Evolutionary conservation across 345 rosid species (phyloP), one percentile per base, ranked within the genome.

Genomic region (Lenwebbia sp.): DNA sequence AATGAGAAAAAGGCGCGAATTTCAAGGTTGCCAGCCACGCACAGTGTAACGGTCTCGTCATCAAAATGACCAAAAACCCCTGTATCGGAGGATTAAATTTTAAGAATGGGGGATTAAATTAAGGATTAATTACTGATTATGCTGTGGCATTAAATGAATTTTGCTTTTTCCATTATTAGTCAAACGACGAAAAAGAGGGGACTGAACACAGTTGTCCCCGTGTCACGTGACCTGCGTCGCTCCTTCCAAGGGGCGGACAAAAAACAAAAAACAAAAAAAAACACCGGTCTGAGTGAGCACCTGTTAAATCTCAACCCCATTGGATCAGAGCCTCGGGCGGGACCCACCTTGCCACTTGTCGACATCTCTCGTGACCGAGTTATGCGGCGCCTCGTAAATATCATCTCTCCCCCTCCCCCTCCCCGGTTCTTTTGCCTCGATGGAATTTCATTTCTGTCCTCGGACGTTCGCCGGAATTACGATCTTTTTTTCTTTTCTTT

Each of bases 331-430:
- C 47, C 70, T n/a, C 5, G 54, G 6, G 25, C 49, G 28, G 82
- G 40, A 21, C 82, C 58, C 47, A 22, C 2, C 9, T 11, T 1
- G 78, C 88, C 90, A 92, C 90, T 88, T 86, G 90, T 87, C 85
- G 17, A 8, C 21, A 58, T 75, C 85, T 13, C 55, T 74, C 62
- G 8, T 23, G 56, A 86, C 87, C 21, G 28, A 30, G 13, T 82
- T 88, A 87, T 86, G 95, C 91, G 92, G 94, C 92, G 89, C 76
- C 86, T 65, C 54, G 93, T 44, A 6, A 81, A 84, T 37, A 70
- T 70, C 81, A 11, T 70, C 26, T 70, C 74, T 81, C 85, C 15
- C 9, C 1, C 0, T 26, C 11, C 12, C 40, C 88, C 86, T 65
- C 8, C 55, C 83, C 76, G 82, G 41, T 40, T 53, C 26, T 62